Evolutionary conservation across 139 green algal genomes (phyloP), one percentile per base, ranked within the genome.

Genomic region (Volvox africanus): DNA sequence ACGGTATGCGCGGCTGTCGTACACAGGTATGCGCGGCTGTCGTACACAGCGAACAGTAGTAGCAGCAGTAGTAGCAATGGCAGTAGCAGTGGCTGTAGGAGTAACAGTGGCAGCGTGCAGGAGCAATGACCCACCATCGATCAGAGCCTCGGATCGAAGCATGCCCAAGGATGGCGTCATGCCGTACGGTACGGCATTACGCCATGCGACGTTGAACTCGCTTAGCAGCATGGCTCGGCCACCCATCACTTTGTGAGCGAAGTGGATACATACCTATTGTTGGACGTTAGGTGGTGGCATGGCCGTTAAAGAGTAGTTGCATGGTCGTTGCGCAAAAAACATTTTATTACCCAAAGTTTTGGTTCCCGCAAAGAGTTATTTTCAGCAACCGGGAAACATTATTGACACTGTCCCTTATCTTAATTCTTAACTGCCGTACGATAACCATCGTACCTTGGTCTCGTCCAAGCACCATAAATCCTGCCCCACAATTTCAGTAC

Each of bases 111-210:
- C 5, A 55, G 44, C 44, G 9, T 14, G 44, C 44, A 55, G 44
- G 44, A 55, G 44, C 44, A 55, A n/a, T 21, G 73, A 81, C 90
- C 1, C 77, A 92, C 86, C 89, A 14, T 91, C 85, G n/a, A 90
- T 75, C 17, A 96, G 89, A 37, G 82, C 93, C 87, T 96, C 94
- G 21, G 78, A 88, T 0, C 67, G 28, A 61, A 97, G 94, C 92
- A 95, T 92, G 22, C 86, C 92, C 77, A 92, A 32, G 22, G 69
- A 44, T 0, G 95, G 91, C 32, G 79, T 3, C 71, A 97, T 85
- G 33, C 91, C 81, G 80, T 78, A 22, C n/a, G 86, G 89, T 65
- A 91, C 92, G 6, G 89, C 93, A 0, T 32, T 61, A 30, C 77
- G 19, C 92, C 94, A 95, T 0, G 88, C 91, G n/a, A 85, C 68